phyloP scores from a whole-genome alignment of 164 flowering plant genomes.

The Buxus sempervirens region DNA sequence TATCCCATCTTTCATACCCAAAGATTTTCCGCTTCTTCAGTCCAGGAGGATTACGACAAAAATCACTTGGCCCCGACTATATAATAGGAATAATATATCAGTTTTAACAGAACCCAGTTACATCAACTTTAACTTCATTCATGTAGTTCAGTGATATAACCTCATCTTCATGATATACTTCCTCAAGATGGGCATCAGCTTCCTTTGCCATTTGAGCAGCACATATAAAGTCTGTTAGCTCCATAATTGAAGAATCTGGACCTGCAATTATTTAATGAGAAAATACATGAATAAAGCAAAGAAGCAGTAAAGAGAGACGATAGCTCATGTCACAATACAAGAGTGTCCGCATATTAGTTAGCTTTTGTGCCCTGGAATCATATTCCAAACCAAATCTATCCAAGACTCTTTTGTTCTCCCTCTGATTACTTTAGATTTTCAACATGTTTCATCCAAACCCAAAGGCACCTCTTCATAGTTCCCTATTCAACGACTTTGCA shows the following conservation, averaged over 20 bases:
- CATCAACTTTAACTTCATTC: neutral
- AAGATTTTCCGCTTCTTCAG: conserved; percentile 40
- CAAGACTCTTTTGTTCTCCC: too few species aligned
- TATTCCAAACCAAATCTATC: too few species aligned
- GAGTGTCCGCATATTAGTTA: too few species aligned
- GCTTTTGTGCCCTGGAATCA: too few species aligned
- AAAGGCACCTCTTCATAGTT: too few species aligned
- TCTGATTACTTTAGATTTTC: too few species aligned
- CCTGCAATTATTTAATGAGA: conserved; percentile 39
- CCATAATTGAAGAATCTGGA: conserved; percentile 49
- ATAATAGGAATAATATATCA: conserved; percentile 3
- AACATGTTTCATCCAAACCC: too few species aligned
- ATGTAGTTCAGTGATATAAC: conserved; percentile 20
- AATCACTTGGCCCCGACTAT: conserved; percentile 6
- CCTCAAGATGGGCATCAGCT: conserved; percentile 35
- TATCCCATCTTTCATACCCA: conserved; percentile 24
- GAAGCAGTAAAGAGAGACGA: neutral
- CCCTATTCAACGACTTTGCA: too few species aligned
- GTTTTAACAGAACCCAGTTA: neutral
- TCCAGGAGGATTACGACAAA: conserved; percentile 4
- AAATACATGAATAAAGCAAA: neutral
- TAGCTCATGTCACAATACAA: too few species aligned
- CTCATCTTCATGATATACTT: conserved; percentile 30
- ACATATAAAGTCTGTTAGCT: conserved; percentile 66
- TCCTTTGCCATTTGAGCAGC: conserved; percentile 85